phyloP scores from a whole-genome alignment of 1,139 yeast species.

The Diutina siamensis region DNA sequence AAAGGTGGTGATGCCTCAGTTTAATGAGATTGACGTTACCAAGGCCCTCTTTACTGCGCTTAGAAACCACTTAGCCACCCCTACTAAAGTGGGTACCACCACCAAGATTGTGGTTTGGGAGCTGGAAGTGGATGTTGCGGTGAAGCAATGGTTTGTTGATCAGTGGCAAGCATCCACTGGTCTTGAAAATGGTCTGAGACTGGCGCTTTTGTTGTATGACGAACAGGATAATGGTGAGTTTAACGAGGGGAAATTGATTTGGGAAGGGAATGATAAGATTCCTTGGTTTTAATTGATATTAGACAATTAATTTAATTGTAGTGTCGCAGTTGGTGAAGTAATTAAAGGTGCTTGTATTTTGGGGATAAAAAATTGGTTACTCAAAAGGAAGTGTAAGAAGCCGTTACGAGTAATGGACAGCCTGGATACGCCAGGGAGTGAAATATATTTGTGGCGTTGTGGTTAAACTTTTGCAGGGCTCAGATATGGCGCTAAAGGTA shows the following conservation, averaged over 20 bases:
- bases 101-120: not conserved
- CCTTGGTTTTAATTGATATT: conserved; percentile 1
- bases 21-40: not conserved
- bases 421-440: too few relatives aligned
- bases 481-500: too few relatives aligned
- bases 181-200: conserved; percentile 1
- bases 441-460: too few relatives aligned
- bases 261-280: conserved; percentile 5
- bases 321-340: not conserved
- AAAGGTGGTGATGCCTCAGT: not conserved
- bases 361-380: too few relatives aligned
- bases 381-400: too few relatives aligned
- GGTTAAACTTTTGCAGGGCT: too few relatives aligned
- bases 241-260: not conserved
- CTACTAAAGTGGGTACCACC: not conserved
- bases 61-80: not conserved
- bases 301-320: not conserved
- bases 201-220: conserved; percentile 1
- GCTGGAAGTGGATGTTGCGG: not conserved
- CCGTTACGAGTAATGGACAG: too few relatives aligned
- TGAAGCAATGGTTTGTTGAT: not conserved
- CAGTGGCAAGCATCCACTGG: not conserved
- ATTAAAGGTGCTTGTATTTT: too few relatives aligned
- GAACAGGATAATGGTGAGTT: not conserved
- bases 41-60: not conserved